Conservation (phyloP, 2,329 filamentous ascomycete species). For the Amylocarpus encephaloides region DNA sequence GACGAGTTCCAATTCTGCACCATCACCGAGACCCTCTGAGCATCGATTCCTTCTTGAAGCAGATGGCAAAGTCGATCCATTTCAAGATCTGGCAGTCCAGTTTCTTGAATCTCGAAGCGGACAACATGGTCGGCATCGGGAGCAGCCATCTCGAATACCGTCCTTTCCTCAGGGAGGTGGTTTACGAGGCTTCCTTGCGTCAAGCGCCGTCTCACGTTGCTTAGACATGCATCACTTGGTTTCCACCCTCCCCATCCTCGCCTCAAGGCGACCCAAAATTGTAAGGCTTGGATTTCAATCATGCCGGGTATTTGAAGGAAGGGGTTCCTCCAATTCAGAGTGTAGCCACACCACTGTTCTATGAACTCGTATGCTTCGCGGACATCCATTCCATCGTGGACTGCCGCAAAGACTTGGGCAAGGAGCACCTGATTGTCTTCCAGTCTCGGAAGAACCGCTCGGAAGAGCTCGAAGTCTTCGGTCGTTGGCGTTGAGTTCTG, state of each 20-base stretch:
- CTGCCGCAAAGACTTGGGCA: neutral
- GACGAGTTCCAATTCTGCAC: neutral
- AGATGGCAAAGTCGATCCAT: neutral
- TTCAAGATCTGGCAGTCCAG: neutral
- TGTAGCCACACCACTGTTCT: neutral
- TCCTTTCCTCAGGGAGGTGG: neutral
- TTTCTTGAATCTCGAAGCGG: neutral
- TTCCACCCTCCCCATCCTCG: constrained; percentile 4
- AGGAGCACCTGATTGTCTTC: no score
- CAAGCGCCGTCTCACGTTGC: neutral
- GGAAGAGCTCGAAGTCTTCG: no score
- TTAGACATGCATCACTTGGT: neutral
- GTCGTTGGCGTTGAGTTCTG: no score
- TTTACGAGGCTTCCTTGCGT: neutral
- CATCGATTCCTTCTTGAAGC: neutral
- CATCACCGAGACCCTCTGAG: neutral
- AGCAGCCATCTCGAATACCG: no score
- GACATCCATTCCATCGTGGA: neutral
- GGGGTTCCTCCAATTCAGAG: neutral
- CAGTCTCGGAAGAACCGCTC: no score
- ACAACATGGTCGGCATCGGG: neutral
- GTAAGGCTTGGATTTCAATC: neutral
- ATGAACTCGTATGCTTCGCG: constrained; percentile 1
- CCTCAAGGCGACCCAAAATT: constrained; percentile 4
- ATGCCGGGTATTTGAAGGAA: neutral